phyloP scores from a whole-genome alignment of 2,329 filamentous ascomycete species.

The Fragosphaeria purpurea region DNA sequence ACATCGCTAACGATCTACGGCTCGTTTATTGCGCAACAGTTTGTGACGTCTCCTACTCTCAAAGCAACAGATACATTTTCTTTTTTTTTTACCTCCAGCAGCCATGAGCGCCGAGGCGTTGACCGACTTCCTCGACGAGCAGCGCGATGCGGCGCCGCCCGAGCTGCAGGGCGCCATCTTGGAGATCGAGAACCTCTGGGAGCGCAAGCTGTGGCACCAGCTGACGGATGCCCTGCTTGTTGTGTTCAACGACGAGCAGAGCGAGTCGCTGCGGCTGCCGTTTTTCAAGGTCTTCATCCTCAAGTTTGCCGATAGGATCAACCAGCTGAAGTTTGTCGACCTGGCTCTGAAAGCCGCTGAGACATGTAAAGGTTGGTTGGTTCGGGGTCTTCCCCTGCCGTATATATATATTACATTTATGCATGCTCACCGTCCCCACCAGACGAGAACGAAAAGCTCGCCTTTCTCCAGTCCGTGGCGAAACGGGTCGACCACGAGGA shows the following conservation, averaged over 20 bases:
- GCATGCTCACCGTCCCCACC: not conserved
- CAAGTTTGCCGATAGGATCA: slow-evolving; percentile 97
- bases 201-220: slow-evolving; percentile 98
- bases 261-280: slow-evolving; percentile 71
- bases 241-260: slow-evolving; percentile 78
- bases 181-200: slow-evolving; percentile 93
- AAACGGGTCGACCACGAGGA: slow-evolving; percentile 84
- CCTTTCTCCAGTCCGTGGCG: slow-evolving; percentile 73
- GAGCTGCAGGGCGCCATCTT: slow-evolving; percentile 83
- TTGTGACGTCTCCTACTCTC: too few relatives aligned
- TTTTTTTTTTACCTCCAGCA: not conserved
- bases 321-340: slow-evolving; percentile 92
- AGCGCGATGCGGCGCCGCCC: slow-evolving; percentile 78
- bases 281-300: slow-evolving; percentile 94
- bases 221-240: slow-evolving; percentile 80
- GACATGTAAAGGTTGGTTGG: slow-evolving; percentile 61
- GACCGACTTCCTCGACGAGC: slow-evolving; percentile 81
- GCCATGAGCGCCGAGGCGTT: slow-evolving; percentile 80
- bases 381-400: not conserved
- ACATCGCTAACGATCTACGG: too few relatives aligned
- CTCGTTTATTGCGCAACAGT: too few relatives aligned
- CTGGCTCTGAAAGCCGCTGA: slow-evolving; percentile 79
- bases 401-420: not conserved
- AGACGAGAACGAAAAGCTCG: slow-evolving; percentile 81
- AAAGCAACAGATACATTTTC: too few relatives aligned